phyloP scores from a whole-genome alignment of 2,329 filamentous ascomycete genomes.

The Aspergillus proliferans region DNA sequence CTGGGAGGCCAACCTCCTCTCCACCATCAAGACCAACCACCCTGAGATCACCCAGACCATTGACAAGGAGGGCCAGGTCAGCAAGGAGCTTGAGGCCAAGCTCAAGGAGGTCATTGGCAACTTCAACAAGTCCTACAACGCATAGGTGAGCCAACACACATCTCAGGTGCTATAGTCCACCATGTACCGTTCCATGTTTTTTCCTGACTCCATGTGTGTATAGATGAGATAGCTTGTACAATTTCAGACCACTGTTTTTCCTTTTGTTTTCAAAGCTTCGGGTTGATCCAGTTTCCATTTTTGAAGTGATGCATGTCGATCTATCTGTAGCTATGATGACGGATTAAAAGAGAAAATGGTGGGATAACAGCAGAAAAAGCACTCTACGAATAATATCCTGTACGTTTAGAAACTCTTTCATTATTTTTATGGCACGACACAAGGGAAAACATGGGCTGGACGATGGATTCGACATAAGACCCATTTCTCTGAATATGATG shows the following conservation, averaged over 20 bases:
- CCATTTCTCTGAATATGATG: constrained; percentile 2
- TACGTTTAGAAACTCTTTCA: constrained; percentile 34
- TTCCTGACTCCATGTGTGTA: constrained; percentile 37
- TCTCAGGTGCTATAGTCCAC: constrained; percentile 24
- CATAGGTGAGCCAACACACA: constrained; percentile 35
- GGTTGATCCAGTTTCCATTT: constrained; percentile 11
- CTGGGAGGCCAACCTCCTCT: constrained; percentile 93
- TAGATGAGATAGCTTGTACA: constrained; percentile 42
- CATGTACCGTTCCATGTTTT: constrained; percentile 26
- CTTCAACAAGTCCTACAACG: constrained; percentile 91
- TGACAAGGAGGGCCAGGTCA: constrained; percentile 90
- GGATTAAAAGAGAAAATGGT: constrained; percentile 15
- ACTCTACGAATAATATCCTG: constrained; percentile 37
- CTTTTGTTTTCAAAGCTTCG: constrained; percentile 16
- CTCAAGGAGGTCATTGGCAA: constrained; percentile 63
- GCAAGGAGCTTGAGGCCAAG: constrained; percentile 72
- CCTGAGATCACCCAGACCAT: constrained; percentile 74
- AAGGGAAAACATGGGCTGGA: constrained; percentile 21
- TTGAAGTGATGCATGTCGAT: constrained; percentile 10
- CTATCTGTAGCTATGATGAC: constrained; percentile 23
- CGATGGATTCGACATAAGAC: constrained; percentile 11
- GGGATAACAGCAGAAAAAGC: constrained; percentile 17
- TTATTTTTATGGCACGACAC: constrained; percentile 15
- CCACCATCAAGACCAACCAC: constrained; percentile 89
- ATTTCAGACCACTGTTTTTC: constrained; percentile 39